Base-by-base conservation (phyloP, 1,139 yeast species). In the Suhomyces kunorum region DNA sequence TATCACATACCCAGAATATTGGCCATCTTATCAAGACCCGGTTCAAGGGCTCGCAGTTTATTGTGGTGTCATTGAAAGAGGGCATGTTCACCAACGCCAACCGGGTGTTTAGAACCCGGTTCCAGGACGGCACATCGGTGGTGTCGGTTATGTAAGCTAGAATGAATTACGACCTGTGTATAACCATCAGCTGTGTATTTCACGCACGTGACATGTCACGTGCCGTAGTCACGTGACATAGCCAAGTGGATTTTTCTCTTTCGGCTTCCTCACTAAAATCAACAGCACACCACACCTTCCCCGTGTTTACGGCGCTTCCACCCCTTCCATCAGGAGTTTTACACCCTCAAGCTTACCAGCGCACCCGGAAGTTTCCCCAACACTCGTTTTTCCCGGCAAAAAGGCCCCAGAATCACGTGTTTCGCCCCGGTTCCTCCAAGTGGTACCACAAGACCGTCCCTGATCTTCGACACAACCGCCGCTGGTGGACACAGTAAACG, bases 41-140 rank as follows among this genome's bases (percentile, higher is more conserved):
- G 52, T 94, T 94, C 64, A 85, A 87, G 59, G 97, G 96, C 0
- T 85, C 97, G 2, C 99, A 94, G 59, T 94, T 94, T 57, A 90
- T 94, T 50, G 95, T 94, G 40, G 98, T 94, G 14, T 87, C 96
- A 20, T 79, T 94, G 65, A 94, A 94, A 59, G 98, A 94, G 61
- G 98, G 98, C 12, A 88, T 94, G 96, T 94, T 92, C 59, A 85
- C 96, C 18, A 94, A 94, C 64, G 99, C 98, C 11, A 94, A 94
- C 58, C 74, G 96, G 46, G 88, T 94, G 23, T 94, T 89, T 62
- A 77, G 95, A 54, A 90, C 98, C 1, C 74, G 97, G 49, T 92
- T 92, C 64, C 96, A 90, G 59, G 97, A 92, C 54, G 98, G 98
- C 50, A 90, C 97, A 0, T 88, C 97, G 22, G 90, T 90, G 22